phyloP scores from a whole-genome alignment of 2,329 filamentous ascomycete species.

The Penicillium concentricum region DNA sequence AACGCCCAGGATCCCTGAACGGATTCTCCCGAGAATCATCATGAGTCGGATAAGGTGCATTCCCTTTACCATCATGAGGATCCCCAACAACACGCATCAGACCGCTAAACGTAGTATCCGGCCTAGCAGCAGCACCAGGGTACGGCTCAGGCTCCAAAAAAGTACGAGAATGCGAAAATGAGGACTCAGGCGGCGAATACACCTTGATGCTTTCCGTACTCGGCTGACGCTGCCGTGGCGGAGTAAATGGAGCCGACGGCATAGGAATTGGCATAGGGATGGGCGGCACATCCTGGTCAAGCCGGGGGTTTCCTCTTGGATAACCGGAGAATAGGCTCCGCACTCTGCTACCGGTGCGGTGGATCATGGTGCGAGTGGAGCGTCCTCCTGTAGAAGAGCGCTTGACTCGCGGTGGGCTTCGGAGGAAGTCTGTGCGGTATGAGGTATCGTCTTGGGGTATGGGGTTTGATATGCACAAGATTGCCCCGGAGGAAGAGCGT shows the following conservation, averaged over 20 bases:
- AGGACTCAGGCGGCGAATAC: slow-evolving; percentile 43
- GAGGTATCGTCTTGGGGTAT: slow-evolving; percentile 45
- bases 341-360: slow-evolving; percentile 38
- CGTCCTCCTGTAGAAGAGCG: slow-evolving; percentile 26
- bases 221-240: slow-evolving; percentile 25
- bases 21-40: slow-evolving; percentile 9
- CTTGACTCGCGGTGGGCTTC: slow-evolving; percentile 17
- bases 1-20: slow-evolving; percentile 3
- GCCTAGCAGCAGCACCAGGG: slow-evolving; percentile 21
- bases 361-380: slow-evolving; percentile 36
- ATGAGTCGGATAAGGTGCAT: slow-evolving; percentile 30
- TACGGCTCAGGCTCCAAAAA: slow-evolving; percentile 29
- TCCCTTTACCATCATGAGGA: slow-evolving; percentile 17
- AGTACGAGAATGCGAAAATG: slow-evolving; percentile 26
- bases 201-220: slow-evolving; percentile 49
- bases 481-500: slow-evolving; percentile 32
- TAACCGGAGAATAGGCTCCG: slow-evolving; percentile 36
- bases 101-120: slow-evolving; percentile 39
- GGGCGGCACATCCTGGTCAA: slow-evolving; percentile 22
- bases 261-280: slow-evolving; percentile 11
- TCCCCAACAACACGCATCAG: slow-evolving; percentile 40
- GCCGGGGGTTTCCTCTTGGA: slow-evolving; percentile 13
- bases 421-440: slow-evolving; percentile 46
- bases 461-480: slow-evolving; percentile 43
- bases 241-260: slow-evolving; percentile 19